Base-by-base conservation (phyloP, 2,329 filamentous ascomycete species). In the Kalaharituber pfeilii region DNA sequence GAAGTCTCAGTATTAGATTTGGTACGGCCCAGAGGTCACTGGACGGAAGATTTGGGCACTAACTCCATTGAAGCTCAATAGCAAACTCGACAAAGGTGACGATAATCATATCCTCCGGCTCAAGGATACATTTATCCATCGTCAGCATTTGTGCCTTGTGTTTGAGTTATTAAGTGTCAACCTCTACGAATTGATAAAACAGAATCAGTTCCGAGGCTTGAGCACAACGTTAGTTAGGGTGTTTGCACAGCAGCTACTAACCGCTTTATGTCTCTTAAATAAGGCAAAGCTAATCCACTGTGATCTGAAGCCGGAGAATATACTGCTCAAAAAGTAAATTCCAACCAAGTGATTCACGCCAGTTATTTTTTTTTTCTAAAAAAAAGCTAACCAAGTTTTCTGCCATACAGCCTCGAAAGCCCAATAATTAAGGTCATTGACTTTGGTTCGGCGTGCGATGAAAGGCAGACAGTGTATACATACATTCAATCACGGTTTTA, bases 361-460 rank as follows among this genome's bases (percentile, higher is more conserved):
- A 11, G 33, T 18, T 50, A 39, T 47, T 33, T 13, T 53, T 33
- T 13, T 8, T 49, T 29, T n/a, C n/a, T n/a, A 15, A 11, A 49
- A 36, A 13, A 28, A 33, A 49, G 22, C 52, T 42, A 51, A 50
- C 53, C 53, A 13, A 54, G 55, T 26, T 44, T 9, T n/a, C n/a
- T n/a, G n/a, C n/a, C n/a, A n/a, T 22, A 11, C 59, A 81, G 79
- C 67, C 79, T 98, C 42, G 91, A 98, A 68, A 96, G 89, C 65
- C 91, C 91, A 2, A 96, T 98, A 62, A 98, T 98, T 76, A 98
- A 98, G 69, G 95, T 98, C 65, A 98, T 98, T 67, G 91, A 98
- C 74, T 98, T 98, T 66, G 91, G 91, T 44, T 98, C 91, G 33
- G 91, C 91, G 13, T 98, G 91, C 68, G 91, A 98, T 68, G 91